phyloP scores from a whole-genome alignment of 1,139 yeast species.

The Protomyces inouyei region DNA sequence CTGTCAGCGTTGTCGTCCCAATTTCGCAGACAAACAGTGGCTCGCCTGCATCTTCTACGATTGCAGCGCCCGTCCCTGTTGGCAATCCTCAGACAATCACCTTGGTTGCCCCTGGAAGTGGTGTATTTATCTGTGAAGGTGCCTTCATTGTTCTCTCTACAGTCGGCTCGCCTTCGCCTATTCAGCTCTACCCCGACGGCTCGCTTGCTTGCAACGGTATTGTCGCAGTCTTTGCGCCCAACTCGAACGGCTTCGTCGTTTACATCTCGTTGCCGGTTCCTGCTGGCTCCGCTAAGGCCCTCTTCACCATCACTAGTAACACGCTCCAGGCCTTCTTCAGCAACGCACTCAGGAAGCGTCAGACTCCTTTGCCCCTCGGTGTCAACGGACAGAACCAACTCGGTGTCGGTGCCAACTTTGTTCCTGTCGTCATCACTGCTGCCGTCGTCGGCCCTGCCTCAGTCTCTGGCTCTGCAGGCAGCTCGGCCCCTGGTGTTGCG shows the following conservation, averaged over 20 bases:
- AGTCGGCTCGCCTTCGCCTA: neutral
- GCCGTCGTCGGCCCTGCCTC: neutral
- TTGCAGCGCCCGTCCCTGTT: neutral
- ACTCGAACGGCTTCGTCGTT: neutral
- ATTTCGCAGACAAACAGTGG: neutral
- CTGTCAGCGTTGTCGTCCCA: neutral
- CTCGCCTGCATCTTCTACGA: neutral
- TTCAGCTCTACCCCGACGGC: neutral
- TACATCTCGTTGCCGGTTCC: neutral
- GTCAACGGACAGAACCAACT: neutral
- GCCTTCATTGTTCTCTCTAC: neutral
- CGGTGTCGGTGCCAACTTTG: neutral
- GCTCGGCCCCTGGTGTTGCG: neutral
- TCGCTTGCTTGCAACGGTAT: neutral
- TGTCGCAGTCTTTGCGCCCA: neutral
- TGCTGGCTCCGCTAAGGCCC: neutral
- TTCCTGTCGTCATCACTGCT: neutral
- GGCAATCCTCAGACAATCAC: neutral
- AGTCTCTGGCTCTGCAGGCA: neutral
- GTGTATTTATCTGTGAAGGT: neutral
- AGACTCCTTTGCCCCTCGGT: neutral
- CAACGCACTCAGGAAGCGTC: neutral
- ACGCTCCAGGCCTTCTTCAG: neutral
- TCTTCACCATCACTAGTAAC: neutral
- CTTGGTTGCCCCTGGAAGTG: neutral